A percentile compares a stretch with the other conserved stretches of the same genome.
These are phyloP conservation scores for Moelleriella libera DNA, from an alignment of 2,329 filamentous ascomycete genomes.

Conservation along the genomic window DNA sequence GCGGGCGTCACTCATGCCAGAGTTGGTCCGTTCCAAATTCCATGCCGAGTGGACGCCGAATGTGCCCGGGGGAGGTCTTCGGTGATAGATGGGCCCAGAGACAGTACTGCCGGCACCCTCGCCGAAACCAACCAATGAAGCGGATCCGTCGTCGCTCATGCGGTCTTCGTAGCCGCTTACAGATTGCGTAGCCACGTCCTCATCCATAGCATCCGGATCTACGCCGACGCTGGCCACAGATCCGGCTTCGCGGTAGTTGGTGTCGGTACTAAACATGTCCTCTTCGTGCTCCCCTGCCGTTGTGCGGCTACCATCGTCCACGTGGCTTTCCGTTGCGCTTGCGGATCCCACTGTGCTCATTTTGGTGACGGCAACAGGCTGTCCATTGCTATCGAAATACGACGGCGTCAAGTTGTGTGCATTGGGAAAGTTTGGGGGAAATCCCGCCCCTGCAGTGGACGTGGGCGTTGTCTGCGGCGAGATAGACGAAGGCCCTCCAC, in stretches of 20 bases:
- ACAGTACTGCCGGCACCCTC: slow-evolving; percentile 81
- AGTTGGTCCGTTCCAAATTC: slow-evolving; percentile 35
- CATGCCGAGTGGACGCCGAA: slow-evolving; percentile 22
- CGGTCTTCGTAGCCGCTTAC: slow-evolving; percentile 47
- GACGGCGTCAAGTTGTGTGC: slow-evolving; percentile 38
- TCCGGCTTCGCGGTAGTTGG: slow-evolving; percentile 41
- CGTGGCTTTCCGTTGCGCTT: slow-evolving; percentile 66
- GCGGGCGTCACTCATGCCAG: slow-evolving; percentile 33
- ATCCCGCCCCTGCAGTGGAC: slow-evolving; percentile 23
- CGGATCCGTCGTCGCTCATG: slow-evolving; percentile 74
- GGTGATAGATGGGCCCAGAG: slow-evolving; percentile 59
- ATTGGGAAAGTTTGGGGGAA: slow-evolving; percentile 23
- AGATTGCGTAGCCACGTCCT: slow-evolving; percentile 33
- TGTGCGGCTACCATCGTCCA: slow-evolving; percentile 38
- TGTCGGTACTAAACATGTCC: slow-evolving; percentile 59
- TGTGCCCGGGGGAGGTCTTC: slow-evolving; percentile 28
- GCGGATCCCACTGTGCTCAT: slow-evolving; percentile 87
- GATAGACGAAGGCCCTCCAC: slow-evolving; percentile 19
- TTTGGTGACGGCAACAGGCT: slow-evolving; percentile 53
- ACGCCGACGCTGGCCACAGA: slow-evolving; percentile 41
- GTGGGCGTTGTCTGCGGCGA: slow-evolving; percentile 37
- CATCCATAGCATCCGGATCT: slow-evolving; percentile 35
- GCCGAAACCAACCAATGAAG: slow-evolving; percentile 79
- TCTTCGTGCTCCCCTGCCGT: slow-evolving; percentile 43
- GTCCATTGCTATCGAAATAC: slow-evolving; percentile 70